Conservation (phyloP, 2,329 filamentous ascomycete genomes). For the Alternaria sp. region DNA sequence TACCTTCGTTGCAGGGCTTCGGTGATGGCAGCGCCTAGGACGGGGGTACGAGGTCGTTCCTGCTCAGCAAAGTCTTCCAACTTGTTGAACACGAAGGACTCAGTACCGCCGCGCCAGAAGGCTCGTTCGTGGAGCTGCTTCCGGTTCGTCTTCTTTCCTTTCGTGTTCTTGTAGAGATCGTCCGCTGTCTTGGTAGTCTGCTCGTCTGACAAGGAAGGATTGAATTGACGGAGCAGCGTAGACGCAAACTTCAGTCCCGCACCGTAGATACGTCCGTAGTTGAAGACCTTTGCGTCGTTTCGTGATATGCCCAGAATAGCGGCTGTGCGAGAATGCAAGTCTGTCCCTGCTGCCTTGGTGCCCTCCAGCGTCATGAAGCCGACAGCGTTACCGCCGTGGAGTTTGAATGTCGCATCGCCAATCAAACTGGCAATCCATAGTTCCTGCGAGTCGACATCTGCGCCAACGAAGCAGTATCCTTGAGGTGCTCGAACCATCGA, state of each 20-base stretch:
- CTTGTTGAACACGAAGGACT: slow-evolving; percentile 98
- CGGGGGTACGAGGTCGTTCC: slow-evolving; percentile 85
- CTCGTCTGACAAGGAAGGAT: slow-evolving; percentile 78
- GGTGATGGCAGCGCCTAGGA: slow-evolving; percentile 92
- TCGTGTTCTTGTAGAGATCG: slow-evolving; percentile 85
- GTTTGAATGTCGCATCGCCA: slow-evolving; percentile 90
- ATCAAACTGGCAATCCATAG: slow-evolving; percentile 97
- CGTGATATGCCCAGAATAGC: slow-evolving; percentile 90
- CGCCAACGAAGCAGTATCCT: slow-evolving; percentile 92
- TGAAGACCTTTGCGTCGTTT: slow-evolving; percentile 97
- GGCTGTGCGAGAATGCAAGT: slow-evolving; percentile 92
- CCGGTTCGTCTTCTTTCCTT: slow-evolving; percentile 82
- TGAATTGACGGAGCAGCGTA: slow-evolving; percentile 90
- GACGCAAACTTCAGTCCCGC: slow-evolving; percentile 93
- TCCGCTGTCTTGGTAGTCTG: slow-evolving; percentile 78
- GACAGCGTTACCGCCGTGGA: slow-evolving; percentile 95
- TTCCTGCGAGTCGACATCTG: slow-evolving; percentile 96
- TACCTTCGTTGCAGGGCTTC: slow-evolving; percentile 90
- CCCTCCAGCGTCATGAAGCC: slow-evolving; percentile 99
- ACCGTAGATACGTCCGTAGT: slow-evolving; percentile 98
- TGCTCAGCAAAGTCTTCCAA: slow-evolving; percentile 98
- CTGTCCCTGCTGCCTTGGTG: slow-evolving; percentile 90
- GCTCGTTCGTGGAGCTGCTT: slow-evolving; percentile 73
- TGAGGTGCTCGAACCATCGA: slow-evolving; percentile 92
- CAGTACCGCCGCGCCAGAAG: slow-evolving; percentile 96